phyloP scores from a whole-genome alignment of 1,284 basidiomycete species.

The Schizopora paradoxa region DNA sequence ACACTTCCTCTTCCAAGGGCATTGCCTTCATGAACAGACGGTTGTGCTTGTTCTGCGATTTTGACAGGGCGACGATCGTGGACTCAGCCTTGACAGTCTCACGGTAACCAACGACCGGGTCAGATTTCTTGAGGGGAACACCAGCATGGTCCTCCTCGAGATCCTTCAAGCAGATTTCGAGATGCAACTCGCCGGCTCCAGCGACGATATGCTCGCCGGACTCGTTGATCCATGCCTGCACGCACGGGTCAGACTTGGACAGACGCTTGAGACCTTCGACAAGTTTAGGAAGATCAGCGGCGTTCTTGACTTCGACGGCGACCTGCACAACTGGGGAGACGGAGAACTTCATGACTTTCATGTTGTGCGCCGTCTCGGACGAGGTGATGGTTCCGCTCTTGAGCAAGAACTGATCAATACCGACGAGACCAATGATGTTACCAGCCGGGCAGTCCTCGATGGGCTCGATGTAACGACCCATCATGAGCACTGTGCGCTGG shows the following conservation, averaged over 20 bases:
- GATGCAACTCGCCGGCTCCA: slow-evolving; percentile 97
- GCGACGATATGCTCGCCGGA: slow-evolving; percentile 98
- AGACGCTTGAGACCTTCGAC: slow-evolving; percentile 99
- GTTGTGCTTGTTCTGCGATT: slow-evolving; percentile 99
- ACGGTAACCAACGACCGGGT: slow-evolving; percentile 97
- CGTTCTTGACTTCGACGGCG: slow-evolving; percentile 99
- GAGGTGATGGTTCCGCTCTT: slow-evolving; percentile 98
- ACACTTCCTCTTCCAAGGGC: slow-evolving; percentile 59
- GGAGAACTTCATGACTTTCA: slow-evolving; percentile 99
- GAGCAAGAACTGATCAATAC: slow-evolving; percentile 99
- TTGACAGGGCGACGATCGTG: slow-evolving; percentile 92
- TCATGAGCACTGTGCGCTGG: slow-evolving; percentile 99
- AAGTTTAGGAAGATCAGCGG: slow-evolving; percentile 96
- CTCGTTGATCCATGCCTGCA: slow-evolving; percentile 91
- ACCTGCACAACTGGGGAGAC: slow-evolving; percentile 99
- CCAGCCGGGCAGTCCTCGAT: slow-evolving; percentile 99
- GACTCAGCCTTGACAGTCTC: slow-evolving; percentile 98
- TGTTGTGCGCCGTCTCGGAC: slow-evolving; percentile 99
- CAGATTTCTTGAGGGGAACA: slow-evolving; percentile 97
- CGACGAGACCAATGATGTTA: slow-evolving; percentile 99
- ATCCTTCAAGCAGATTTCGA: slow-evolving; percentile 99
- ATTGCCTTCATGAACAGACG: slow-evolving; percentile 92
- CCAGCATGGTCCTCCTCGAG: slow-evolving; percentile 99
- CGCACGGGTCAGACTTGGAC: slow-evolving; percentile 99
- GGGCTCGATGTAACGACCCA: slow-evolving; percentile 98